These are phyloP conservation scores for Talaromyces albobiverticillius DNA, from an alignment of 2,329 filamentous ascomycete species.

Conservation along the genomic window DNA sequence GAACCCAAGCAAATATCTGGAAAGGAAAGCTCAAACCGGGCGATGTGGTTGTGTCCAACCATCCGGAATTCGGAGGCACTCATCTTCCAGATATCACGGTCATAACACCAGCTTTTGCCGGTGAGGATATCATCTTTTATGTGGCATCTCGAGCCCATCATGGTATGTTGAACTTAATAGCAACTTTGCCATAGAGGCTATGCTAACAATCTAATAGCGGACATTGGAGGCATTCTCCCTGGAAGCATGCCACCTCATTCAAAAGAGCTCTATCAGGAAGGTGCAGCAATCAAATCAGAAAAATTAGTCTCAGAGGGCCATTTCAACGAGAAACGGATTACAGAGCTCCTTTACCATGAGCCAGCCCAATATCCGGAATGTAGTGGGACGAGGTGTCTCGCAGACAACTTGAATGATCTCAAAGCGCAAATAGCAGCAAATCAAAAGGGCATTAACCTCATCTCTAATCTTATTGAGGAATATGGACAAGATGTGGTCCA, in stretches of 20 bases:
- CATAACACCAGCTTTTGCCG: constrained; percentile 69
- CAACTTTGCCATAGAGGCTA: background rate
- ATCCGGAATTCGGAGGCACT: constrained; percentile 75
- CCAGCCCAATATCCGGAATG: constrained; percentile 70
- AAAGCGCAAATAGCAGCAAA: constrained; percentile 82
- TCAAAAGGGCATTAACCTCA: constrained; percentile 74
- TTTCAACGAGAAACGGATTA: constrained; percentile 72
- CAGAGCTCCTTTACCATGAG: constrained; percentile 64
- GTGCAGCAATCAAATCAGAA: constrained; percentile 62
- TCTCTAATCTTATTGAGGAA: constrained; percentile 67
- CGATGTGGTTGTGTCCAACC: constrained; percentile 76
- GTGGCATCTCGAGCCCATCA: constrained; percentile 72
- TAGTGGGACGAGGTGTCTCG: constrained; percentile 70
- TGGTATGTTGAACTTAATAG: constrained; percentile 52
- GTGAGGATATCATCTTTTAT: constrained; percentile 69
- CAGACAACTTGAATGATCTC: constrained; percentile 77
- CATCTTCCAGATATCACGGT: constrained; percentile 77
- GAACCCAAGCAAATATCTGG: constrained; percentile 74
- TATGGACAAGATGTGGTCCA: constrained; percentile 71
- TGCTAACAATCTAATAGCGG: constrained; percentile 44
- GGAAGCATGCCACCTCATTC: constrained; percentile 78
- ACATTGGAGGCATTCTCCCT: constrained; percentile 74
- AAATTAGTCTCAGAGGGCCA: constrained; percentile 39
- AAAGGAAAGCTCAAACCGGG: constrained; percentile 70
- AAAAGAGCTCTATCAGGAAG: constrained; percentile 63